A percentile compares a stretch with the other conserved stretches of the same genome.
phyloP scores from a whole-genome alignment of 2,329 filamentous ascomycete species.

The Colletotrichum sp. region DNA sequence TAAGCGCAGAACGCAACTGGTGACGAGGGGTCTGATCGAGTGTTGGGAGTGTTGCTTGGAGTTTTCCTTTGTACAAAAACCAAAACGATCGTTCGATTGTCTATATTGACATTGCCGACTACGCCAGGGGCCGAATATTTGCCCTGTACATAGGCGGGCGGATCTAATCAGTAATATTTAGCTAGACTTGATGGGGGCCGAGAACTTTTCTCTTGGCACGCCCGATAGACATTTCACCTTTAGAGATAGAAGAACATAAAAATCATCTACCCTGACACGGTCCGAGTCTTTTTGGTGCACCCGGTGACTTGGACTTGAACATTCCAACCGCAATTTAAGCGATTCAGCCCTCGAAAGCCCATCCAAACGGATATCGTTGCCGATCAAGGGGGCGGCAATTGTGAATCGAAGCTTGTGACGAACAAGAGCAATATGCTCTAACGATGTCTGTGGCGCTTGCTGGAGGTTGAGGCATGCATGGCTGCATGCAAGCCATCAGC shows the following conservation, averaged over 20 bases:
- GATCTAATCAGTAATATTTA: neutral
- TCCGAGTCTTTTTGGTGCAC: neutral
- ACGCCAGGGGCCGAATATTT: neutral
- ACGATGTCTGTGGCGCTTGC: neutral
- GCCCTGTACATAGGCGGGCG: neutral
- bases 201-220: neutral
- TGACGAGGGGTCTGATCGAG: neutral
- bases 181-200: neutral
- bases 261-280: neutral
- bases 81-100: neutral
- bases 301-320: neutral
- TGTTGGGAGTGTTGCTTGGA: neutral
- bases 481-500: neutral
- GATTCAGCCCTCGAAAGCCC: neutral
- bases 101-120: neutral
- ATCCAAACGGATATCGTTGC: neutral
- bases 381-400: conserved; percentile 1
- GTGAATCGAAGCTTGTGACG: neutral
- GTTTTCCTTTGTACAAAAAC: neutral
- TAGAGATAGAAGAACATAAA: conserved; percentile 4
- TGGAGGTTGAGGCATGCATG: neutral
- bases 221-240: neutral
- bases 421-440: neutral
- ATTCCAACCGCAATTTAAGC: neutral
- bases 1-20: neutral